A percentile compares a stretch with the other conserved stretches of the same genome.
Conservation (phyloP, 768 basidiomycete genomes). For the Botryobasidium botryosum region DNA sequence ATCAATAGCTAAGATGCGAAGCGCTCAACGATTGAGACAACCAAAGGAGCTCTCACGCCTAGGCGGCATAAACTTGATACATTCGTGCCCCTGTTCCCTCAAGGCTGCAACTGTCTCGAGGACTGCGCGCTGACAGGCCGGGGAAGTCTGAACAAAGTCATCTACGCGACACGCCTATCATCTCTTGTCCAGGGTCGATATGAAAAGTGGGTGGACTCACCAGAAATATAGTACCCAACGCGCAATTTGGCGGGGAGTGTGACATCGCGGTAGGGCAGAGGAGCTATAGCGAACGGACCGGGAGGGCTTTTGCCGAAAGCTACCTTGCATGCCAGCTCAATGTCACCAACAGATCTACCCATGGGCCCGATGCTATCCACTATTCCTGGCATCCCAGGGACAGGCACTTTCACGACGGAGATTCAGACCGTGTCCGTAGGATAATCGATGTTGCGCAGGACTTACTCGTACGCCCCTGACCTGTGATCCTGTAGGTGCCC, state of each 20-base stretch:
- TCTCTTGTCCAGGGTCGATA: too few relatives aligned
- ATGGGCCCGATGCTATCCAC: too few relatives aligned
- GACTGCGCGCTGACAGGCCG: slow-evolving; percentile 58
- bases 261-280: slow-evolving; percentile 45
- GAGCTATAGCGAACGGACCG: slow-evolving; percentile 25
- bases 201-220: too few relatives aligned
- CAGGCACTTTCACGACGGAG: too few relatives aligned
- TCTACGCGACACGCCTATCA: slow-evolving; percentile 24
- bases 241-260: slow-evolving; percentile 38
- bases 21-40: too few relatives aligned
- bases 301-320: slow-evolving; percentile 34
- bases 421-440: too few relatives aligned
- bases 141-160: slow-evolving; percentile 41
- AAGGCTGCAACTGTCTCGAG: slow-evolving; percentile 52
- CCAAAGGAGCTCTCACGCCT: too few relatives aligned
- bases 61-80: slow-evolving; percentile 44
- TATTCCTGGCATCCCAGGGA: too few relatives aligned
- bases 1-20: slow-evolving; percentile 3
- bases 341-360: too few relatives aligned
- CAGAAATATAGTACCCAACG: slow-evolving; percentile 53
- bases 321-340: slow-evolving; percentile 38
- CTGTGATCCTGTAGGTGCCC: too few relatives aligned
- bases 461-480: slow-evolving; percentile 35
- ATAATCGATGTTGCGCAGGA: too few relatives aligned
- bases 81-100: slow-evolving; percentile 56